Evolutionary conservation across 2,329 filamentous ascomycete genomes (phyloP).

Genomic region (Aspergillus puulaauensis): DNA sequence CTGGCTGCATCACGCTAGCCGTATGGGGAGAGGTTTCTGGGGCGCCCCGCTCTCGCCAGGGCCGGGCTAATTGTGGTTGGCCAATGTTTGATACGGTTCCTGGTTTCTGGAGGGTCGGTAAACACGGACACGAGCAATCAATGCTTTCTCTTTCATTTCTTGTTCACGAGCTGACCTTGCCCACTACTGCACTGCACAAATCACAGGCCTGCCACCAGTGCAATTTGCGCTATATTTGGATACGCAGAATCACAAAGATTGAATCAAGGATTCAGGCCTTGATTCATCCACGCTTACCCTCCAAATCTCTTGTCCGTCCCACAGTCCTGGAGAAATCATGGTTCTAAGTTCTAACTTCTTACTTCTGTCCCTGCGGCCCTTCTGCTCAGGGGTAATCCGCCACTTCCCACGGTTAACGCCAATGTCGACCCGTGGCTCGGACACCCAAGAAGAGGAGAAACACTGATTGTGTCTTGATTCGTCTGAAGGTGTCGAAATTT

Average conservation of each 20-base stretch:
- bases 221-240: conserved; percentile 9
- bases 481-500: background rate
- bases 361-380: background rate
- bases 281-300: background rate
- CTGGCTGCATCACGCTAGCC: conserved; percentile 3
- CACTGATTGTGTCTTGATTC: background rate
- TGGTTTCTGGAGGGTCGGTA: conserved; percentile 24
- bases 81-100: conserved; percentile 18
- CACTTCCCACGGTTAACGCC: background rate
- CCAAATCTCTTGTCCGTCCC: background rate
- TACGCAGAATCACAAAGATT: too few relatives aligned
- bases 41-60: background rate
- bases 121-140: background rate
- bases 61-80: background rate
- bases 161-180: too few relatives aligned
- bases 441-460: background rate
- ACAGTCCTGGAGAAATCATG: conserved; percentile 5
- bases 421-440: conserved; percentile 4
- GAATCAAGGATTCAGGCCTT: background rate
- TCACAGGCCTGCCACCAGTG: background rate
- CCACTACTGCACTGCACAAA: background rate
- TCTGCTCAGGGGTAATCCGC: background rate
- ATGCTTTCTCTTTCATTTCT: too few relatives aligned
- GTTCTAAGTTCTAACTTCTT: background rate
- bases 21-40: background rate